These are phyloP conservation scores for Senna tora DNA, from an alignment of 306 rosid species.

Conservation along the genomic window DNA sequence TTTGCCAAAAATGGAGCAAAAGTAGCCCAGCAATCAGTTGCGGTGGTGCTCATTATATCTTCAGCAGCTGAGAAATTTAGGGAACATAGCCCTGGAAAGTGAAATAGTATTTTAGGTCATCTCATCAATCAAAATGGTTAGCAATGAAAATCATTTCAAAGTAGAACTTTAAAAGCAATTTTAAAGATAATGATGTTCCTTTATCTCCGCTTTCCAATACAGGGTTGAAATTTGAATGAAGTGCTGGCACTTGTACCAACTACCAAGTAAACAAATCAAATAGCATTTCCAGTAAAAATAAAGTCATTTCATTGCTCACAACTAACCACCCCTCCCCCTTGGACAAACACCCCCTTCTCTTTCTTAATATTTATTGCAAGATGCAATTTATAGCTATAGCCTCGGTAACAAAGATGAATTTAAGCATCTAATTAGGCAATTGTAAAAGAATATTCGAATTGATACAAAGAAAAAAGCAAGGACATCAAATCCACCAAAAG, in stretches of 20 bases:
- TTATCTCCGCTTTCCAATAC: neutral
- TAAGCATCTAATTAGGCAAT: conserved; percentile 18
- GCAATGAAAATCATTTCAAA: conserved; percentile 28
- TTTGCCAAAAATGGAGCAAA: conserved; percentile 75
- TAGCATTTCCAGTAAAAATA: conserved; percentile 12
- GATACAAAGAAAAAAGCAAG: neutral
- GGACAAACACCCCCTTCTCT: neutral
- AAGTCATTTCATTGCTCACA: neutral
- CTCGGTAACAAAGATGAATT: conserved; percentile 1
- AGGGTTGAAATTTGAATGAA: neutral
- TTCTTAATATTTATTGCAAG: neutral
- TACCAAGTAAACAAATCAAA: conserved; percentile 13
- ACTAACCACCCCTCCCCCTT: neutral
- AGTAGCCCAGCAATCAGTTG: conserved; percentile 66
- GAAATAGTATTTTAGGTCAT: conserved; percentile 27
- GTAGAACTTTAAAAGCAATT: neutral
- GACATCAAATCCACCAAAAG: conserved; percentile 30
- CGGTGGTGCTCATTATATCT: conserved; percentile 52
- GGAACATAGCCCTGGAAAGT: conserved; percentile 57
- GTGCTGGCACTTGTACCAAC: neutral
- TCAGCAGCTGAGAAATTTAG: conserved; percentile 54
- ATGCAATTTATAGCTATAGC: conserved; percentile 1
- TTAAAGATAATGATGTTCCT: neutral
- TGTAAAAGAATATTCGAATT: neutral
- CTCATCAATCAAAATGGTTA: conserved; percentile 13